Base-by-base conservation (phyloP, 768 basidiomycete genomes). In the Psilocybe azurescens region DNA sequence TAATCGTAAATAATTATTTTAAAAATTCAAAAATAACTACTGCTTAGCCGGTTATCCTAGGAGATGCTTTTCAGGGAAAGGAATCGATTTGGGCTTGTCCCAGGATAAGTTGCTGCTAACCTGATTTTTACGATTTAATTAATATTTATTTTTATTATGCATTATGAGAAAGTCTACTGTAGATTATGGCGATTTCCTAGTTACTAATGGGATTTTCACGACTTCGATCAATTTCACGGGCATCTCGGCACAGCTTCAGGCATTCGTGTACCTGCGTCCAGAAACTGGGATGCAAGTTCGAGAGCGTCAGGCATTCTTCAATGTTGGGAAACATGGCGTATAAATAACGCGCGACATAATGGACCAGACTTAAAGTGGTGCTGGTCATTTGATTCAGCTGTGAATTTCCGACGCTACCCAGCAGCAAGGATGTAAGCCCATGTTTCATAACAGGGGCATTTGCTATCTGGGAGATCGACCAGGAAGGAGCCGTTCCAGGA, bases 241-340 rank as follows among this genome's bases (percentile, higher is more conserved):
- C 48, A 29, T 50, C 57, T 11, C 50, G n/a, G n/a, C 57, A 58
- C 48, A 58, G 32, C 11, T 58, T 50, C 20, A 58, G 13, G 6
- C 48, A 38, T 4, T 28, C 36, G 3, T 24, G 8, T 1, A 58
- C 57, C 10, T 58, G 47, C 47, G 2, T 30, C 57, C 57, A 58
- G 36, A 51, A 58, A 3, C 36, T 5, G 8, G 32, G 32, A 16
- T 58, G 47, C 13, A 36, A 30, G 0, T 36, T 38, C 50, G 24
- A 18, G 28, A 24, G 48, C n/a, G 33, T 50, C 16, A 5, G n/a
- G n/a, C n/a, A 10, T 5, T 29, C 20, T 29, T 36, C 18, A 36
- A 58, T 47, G n/a, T 51, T 24, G 9, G 48, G 48, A 51, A 58
- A 50, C 32, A 38, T 50, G 36, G 49, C 47, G 11, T 28, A 51